Conservation (phyloP, 1,284 basidiomycete species). For the Rugosomyces carneus region DNA sequence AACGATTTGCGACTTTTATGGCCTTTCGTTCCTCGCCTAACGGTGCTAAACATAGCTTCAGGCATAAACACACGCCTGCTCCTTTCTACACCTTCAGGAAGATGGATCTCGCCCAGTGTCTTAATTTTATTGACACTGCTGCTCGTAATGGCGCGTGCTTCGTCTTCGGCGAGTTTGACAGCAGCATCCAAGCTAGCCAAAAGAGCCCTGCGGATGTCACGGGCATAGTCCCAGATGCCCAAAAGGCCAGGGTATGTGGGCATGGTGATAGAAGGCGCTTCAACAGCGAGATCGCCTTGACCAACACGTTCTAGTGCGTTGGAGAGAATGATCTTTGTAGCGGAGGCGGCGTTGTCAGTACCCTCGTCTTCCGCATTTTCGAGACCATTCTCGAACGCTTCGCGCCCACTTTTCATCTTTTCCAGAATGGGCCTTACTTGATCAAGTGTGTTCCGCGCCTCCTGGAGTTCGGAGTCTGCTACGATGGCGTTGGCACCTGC, state of each 20-base stretch:
- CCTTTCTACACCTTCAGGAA: conserved; percentile 80
- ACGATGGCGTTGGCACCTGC: conserved; percentile 84
- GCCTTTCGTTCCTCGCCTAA: conserved; percentile 44
- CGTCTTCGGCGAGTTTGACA: conserved; percentile 78
- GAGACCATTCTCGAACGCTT: conserved; percentile 73
- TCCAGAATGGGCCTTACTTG: conserved; percentile 80
- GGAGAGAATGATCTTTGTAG: conserved; percentile 59
- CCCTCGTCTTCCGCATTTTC: conserved; percentile 80
- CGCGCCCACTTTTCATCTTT: conserved; percentile 73
- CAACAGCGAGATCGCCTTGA: conserved; percentile 65
- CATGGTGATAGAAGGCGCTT: conserved; percentile 43
- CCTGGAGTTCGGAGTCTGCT: conserved; percentile 75
- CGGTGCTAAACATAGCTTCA: conserved; percentile 87
- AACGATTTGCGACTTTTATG: conserved; percentile 38
- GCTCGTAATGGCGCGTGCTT: conserved; percentile 69
- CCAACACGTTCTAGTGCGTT: conserved; percentile 76
- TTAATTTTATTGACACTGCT: conserved; percentile 67
- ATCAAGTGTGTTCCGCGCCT: conserved; percentile 68
- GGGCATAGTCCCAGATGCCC: conserved; percentile 85
- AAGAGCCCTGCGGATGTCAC: conserved; percentile 78
- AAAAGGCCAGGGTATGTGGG: conserved; percentile 88
- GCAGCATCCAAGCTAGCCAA: conserved; percentile 80
- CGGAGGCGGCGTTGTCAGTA: conserved; percentile 47
- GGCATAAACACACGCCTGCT: conserved; percentile 86
- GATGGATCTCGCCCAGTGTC: conserved; percentile 70